A percentile compares a stretch with the other conserved stretches of the same genome.
Conservation (phyloP, 441 rosid genomes). For the Erysimum cheiri region DNA sequence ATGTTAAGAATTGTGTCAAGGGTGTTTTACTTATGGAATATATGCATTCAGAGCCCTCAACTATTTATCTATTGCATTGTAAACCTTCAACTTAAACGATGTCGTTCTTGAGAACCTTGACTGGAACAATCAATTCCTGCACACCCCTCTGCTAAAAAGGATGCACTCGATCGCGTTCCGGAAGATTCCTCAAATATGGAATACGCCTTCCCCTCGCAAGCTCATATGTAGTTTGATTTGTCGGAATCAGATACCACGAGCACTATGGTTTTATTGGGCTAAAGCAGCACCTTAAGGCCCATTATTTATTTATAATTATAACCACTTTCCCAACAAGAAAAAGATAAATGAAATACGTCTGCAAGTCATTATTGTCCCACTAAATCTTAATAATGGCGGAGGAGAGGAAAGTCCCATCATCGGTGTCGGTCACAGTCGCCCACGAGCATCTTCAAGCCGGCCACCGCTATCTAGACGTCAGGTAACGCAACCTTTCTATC, state of each 20-base stretch:
- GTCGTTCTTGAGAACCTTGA: neutral
- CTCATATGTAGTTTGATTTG: too few species aligned
- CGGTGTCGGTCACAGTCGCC: slow-evolving; percentile 83
- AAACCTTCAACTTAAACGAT: neutral
- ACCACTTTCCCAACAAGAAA: neutral
- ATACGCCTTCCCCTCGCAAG: too few species aligned
- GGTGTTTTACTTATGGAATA: neutral
- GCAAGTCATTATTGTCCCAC: neutral
- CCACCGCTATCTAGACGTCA: slow-evolving; percentile 81
- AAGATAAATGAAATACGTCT: neutral
- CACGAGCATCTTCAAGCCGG: slow-evolving; percentile 86
- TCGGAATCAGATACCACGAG: too few species aligned
- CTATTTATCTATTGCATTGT: neutral
- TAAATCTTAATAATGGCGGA: slow-evolving; percentile 47
- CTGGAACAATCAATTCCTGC: neutral
- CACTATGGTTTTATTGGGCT: neutral
- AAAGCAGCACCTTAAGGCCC: slow-evolving; percentile 4
- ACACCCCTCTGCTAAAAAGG: neutral
- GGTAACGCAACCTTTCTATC: slow-evolving; percentile 47
- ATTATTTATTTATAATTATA: neutral
- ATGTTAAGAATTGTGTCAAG: neutral
- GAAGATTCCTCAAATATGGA: neutral
- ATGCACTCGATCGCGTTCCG: too few species aligned
- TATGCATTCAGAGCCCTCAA: neutral
- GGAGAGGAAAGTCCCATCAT: slow-evolving; percentile 61